Percentiles rank a stretch among this genome's conserved stretches.
phyloP scores from a whole-genome alignment of 345 rosid genomes.

The Populus davidiana region DNA sequence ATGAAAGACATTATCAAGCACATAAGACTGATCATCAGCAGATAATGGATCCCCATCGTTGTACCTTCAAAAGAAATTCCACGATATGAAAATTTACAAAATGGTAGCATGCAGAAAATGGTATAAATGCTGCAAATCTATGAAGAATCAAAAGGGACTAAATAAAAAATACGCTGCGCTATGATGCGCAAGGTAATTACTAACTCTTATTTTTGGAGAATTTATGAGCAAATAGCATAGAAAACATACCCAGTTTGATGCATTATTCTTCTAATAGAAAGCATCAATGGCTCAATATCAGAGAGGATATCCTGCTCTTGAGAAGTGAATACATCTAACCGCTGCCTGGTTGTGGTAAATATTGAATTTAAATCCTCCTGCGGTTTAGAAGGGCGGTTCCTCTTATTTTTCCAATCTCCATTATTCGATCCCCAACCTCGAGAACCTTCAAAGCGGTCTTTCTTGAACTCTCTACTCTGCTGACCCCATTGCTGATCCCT shows the following conservation, averaged over 20 bases:
- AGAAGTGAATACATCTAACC: constrained; percentile 73
- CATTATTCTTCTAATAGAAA: constrained; percentile 54
- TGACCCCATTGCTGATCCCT: constrained; percentile 42
- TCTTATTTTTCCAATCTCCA: constrained; percentile 55
- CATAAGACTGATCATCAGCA: constrained; percentile 55
- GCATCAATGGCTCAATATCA: constrained; percentile 68
- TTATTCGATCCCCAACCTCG: constrained; percentile 45
- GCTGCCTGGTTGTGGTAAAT: constrained; percentile 59
- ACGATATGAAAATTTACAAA: constrained; percentile 12
- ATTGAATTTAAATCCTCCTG: constrained; percentile 29
- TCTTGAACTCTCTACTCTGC: constrained; percentile 37
- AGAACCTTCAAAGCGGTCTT: constrained; percentile 38
- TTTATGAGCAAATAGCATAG: neutral
- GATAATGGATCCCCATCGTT: constrained; percentile 75
- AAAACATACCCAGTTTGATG: constrained; percentile 59
- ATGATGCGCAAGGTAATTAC: neutral
- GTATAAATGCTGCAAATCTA: neutral
- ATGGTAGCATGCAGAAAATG: neutral
- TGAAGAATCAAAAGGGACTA: neutral
- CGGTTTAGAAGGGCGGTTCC: constrained; percentile 48
- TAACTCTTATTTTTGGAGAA: neutral
- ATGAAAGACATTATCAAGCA: constrained; percentile 60
- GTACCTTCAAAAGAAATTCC: constrained; percentile 49
- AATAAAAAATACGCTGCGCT: neutral
- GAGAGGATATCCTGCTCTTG: constrained; percentile 75